A percentile compares a stretch with the other conserved stretches of the same genome.
Evolutionary conservation across 305 asterid genomes (phyloP).

Genomic region (Rubia occidens): DNA sequence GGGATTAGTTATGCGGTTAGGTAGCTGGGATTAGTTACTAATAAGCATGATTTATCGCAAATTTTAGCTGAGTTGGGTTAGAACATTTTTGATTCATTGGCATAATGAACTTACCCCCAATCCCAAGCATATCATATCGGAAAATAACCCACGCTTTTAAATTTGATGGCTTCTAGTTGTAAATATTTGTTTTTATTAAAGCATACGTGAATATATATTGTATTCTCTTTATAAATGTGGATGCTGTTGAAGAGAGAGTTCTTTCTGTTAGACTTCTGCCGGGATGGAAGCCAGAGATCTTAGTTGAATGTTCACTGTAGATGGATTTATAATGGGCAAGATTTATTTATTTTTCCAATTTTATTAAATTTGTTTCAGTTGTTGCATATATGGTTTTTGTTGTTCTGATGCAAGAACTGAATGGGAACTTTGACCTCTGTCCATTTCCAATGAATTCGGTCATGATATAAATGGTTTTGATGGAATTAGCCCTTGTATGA

Average conservation of each 20-base stretch:
- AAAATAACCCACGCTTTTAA: neutral
- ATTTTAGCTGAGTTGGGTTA: neutral
- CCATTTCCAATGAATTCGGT: neutral
- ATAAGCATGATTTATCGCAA: neutral
- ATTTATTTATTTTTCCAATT: too few relatives aligned
- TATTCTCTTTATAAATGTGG: neutral
- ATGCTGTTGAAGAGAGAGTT: neutral
- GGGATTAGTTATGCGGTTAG: neutral
- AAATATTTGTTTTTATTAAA: neutral
- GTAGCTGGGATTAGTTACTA: neutral
- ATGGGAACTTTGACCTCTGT: neutral
- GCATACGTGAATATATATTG: neutral
- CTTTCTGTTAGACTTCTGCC: neutral
- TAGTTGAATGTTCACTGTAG: neutral
- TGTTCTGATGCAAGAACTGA: neutral
- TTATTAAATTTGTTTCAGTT: neutral
- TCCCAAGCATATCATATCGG: neutral
- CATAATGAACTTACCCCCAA: neutral
- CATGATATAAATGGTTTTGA: neutral
- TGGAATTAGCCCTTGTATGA: neutral
- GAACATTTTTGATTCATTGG: neutral
- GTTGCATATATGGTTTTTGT: neutral
- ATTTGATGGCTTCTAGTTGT: neutral
- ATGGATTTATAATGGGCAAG: neutral
- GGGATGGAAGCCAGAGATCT: neutral